Conservation (phyloP, 257 asterid species). For the Galeopsis tetrahit region DNA sequence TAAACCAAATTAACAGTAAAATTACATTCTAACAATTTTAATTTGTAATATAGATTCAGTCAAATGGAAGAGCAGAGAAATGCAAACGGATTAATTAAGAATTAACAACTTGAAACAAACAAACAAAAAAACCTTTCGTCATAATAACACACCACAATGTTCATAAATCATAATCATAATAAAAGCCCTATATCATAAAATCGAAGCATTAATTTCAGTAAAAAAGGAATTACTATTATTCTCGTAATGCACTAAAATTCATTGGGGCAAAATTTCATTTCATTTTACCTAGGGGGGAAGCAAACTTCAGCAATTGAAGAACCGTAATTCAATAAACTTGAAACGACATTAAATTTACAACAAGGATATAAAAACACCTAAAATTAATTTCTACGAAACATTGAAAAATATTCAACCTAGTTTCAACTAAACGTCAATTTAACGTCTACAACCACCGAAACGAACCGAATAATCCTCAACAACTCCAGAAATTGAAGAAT, state of each 20-base stretch:
- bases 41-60: not conserved
- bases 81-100: not conserved
- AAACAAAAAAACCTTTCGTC: not conserved
- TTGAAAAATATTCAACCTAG: constrained; percentile 4
- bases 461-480: constrained; percentile 24
- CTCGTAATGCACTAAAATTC: constrained; percentile 18
- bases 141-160: constrained; percentile 12
- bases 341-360: constrained; percentile 1
- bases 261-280: not conserved
- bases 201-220: constrained; percentile 15
- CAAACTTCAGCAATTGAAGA: constrained; percentile 19
- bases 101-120: not conserved
- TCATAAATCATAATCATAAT: not conserved
- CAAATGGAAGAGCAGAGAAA: not conserved
- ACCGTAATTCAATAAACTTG: constrained; percentile 16
- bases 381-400: constrained; percentile 22
- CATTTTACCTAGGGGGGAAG: not conserved
- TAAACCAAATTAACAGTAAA: not conserved
- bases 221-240: constrained; percentile 2
- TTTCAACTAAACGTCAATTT: constrained; percentile 29
- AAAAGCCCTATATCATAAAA: not conserved
- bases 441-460: constrained; percentile 24
- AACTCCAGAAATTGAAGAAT: constrained; percentile 18
- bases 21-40: not conserved
- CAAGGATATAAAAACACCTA: not conserved